Conservation (phyloP, 805 yeast species). For the Cyberlindnera amylophila region DNA sequence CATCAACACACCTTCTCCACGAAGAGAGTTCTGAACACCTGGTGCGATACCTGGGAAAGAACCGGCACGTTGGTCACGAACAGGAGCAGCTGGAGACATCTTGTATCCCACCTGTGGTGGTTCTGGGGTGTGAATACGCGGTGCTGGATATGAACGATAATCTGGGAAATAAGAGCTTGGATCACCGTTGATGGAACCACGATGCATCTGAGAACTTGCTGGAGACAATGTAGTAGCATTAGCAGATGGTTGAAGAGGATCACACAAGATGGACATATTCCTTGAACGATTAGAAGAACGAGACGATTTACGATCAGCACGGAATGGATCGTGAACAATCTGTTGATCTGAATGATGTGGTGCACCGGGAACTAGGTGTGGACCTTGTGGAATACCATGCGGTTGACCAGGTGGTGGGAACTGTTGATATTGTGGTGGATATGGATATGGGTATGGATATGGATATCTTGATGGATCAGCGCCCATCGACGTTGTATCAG, state of each 20-base stretch:
- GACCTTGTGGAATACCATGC: constrained; percentile 3
- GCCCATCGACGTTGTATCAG: constrained; percentile 7
- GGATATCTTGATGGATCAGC: constrained; percentile 10
- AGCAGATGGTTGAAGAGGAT: constrained; percentile 25
- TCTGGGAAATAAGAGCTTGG: constrained; percentile 22
- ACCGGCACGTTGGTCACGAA: constrained; percentile 23
- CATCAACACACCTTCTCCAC: constrained; percentile 11
- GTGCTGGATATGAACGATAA: constrained; percentile 10
- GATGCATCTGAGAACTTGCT: constrained; percentile 9
- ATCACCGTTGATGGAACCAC: constrained; percentile 16
- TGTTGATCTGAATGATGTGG: constrained; percentile 12
- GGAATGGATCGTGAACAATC: constrained; percentile 25
- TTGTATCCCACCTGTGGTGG: constrained; percentile 8
- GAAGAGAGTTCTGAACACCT: constrained; percentile 14
- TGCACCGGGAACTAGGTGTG: constrained; percentile 3
- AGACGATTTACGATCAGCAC: constrained; percentile 21
- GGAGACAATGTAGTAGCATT: constrained; percentile 15
- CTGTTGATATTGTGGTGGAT: constrained; percentile 17
- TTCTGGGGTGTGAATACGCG: constrained; percentile 17
- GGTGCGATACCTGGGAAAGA: constrained; percentile 24
- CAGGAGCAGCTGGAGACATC: constrained; percentile 10
- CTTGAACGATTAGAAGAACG: constrained; percentile 22
- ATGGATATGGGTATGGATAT: constrained; percentile 26
- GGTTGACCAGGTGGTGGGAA: constrained; percentile 13
- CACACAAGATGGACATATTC: constrained; percentile 26